These are phyloP conservation scores for Penstemon newberryi DNA, from an alignment of 257 asterid genomes.

Conservation along the genomic window DNA sequence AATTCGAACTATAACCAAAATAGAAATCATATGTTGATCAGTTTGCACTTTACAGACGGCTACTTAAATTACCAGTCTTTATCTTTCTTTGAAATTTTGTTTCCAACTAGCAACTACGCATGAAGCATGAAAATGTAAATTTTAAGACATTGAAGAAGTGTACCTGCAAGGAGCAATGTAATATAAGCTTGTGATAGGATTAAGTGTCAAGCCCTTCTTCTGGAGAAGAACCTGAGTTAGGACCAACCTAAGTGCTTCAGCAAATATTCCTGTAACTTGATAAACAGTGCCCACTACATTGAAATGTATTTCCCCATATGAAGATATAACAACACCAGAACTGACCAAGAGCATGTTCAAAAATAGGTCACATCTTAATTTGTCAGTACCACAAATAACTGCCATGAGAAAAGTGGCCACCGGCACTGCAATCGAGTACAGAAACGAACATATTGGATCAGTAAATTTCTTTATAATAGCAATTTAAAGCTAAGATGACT, in stretches of 20 bases:
- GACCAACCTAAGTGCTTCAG: conserved; percentile 97
- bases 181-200: conserved; percentile 92
- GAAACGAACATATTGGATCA: conserved; percentile 30
- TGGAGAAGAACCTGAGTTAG: conserved; percentile 97
- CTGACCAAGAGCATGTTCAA: conserved; percentile 94
- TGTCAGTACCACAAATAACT: conserved; percentile 91
- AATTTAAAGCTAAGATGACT: conserved; percentile 15
- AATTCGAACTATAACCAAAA: not conserved
- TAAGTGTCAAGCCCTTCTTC: conserved; percentile 87
- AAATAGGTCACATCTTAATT: conserved; percentile 79
- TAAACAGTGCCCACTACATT: conserved; percentile 91
- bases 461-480: conserved; percentile 20
- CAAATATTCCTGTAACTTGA: conserved; percentile 96
- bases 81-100: not conserved
- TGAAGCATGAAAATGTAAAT: not conserved
- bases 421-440: conserved; percentile 70
- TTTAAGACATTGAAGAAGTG: conserved; percentile 30
- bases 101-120: conserved; percentile 2
- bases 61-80: conserved; percentile 3
- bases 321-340: conserved; percentile 88
- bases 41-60: not conserved
- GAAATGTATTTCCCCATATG: conserved; percentile 97
- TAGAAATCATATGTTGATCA: not conserved
- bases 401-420: conserved; percentile 97
- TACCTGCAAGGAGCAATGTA: conserved; percentile 99